Conservation (phyloP, 1,284 basidiomycete species). For the Irpex sp. region DNA sequence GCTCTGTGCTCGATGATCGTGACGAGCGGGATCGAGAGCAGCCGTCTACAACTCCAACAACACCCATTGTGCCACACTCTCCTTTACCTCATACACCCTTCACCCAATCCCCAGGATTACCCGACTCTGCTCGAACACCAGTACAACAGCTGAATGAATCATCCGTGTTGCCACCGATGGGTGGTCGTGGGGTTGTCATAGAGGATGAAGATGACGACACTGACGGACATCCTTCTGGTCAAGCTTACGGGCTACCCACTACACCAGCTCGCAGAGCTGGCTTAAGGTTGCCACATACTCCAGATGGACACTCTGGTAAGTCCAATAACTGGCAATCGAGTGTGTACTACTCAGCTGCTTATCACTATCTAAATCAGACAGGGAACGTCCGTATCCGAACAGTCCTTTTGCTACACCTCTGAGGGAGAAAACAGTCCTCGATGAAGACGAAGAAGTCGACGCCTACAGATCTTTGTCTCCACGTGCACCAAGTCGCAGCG, state of each 20-base stretch:
- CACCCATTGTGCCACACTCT: constrained; percentile 55
- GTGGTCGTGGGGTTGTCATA: constrained; percentile 64
- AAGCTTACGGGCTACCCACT: constrained; percentile 31
- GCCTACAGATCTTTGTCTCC: constrained; percentile 41
- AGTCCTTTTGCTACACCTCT: constrained; percentile 73
- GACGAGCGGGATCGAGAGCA: constrained; percentile 57
- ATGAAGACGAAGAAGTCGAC: constrained; percentile 63
- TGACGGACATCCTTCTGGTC: constrained; percentile 37
- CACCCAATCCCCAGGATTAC: constrained; percentile 24
- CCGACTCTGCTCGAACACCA: constrained; percentile 24
- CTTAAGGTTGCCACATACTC: constrained; percentile 40
- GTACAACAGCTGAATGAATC: constrained; percentile 17
- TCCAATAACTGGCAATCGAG: constrained; percentile 40
- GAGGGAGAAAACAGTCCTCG: constrained; percentile 48
- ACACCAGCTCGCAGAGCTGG: constrained; percentile 29
- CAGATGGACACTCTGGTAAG: constrained; percentile 46
- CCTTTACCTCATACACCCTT: constrained; percentile 37
- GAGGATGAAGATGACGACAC: constrained; percentile 62
- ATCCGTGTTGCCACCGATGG: constrained; percentile 35
- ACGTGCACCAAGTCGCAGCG: constrained; percentile 12
- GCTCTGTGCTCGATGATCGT: constrained; percentile 59
- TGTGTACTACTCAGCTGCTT: constrained; percentile 47
- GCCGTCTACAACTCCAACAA: constrained; percentile 54
- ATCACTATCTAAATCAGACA: constrained; percentile 39
- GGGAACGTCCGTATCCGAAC: constrained; percentile 55